A percentile compares a stretch with the other conserved stretches of the same genome.
These are phyloP conservation scores for Arbutus unedo DNA, from an alignment of 148 eudicot genomes.

Conservation along the genomic window DNA sequence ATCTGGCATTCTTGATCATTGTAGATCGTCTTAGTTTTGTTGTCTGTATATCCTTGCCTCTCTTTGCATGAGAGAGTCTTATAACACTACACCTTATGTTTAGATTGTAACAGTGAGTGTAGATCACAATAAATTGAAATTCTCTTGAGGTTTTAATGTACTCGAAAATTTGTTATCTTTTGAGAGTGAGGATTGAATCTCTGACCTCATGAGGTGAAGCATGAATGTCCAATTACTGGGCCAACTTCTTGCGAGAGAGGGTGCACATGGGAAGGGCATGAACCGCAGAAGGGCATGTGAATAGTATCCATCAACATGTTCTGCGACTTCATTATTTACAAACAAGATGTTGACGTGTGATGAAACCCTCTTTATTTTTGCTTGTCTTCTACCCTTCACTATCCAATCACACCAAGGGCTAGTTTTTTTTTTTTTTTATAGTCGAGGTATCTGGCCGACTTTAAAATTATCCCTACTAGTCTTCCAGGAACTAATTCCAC, in stretches of 20 bases:
- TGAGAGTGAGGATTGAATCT: not conserved
- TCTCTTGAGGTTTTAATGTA: not conserved
- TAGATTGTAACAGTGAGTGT: conserved; percentile 14
- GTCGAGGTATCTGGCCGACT: no score
- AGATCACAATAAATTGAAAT: conserved; percentile 15
- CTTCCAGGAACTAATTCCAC: no score
- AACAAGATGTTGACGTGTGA: conserved; percentile 15
- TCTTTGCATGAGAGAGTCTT: not conserved
- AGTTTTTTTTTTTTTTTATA: not conserved
- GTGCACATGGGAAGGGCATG: conserved; percentile 42
- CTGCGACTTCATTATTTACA: conserved; percentile 9
- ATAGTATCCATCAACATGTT: conserved; percentile 25
- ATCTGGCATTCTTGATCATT: conserved; percentile 52
- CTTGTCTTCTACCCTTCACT: not conserved
- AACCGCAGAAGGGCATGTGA: conserved; percentile 30
- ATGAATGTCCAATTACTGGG: not conserved
- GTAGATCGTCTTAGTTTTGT: conserved; percentile 15
- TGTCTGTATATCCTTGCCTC: conserved; percentile 14
- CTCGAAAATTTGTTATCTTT: not conserved
- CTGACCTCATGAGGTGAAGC: not conserved
- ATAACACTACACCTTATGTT: not conserved
- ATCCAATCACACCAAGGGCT: not conserved
- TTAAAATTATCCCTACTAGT: no score
- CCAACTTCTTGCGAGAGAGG: conserved; percentile 11
- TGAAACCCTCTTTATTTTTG: not conserved